Conservation (phyloP, 192 early-diverging fungal species). For the Entomortierella chlamydospora region DNA sequence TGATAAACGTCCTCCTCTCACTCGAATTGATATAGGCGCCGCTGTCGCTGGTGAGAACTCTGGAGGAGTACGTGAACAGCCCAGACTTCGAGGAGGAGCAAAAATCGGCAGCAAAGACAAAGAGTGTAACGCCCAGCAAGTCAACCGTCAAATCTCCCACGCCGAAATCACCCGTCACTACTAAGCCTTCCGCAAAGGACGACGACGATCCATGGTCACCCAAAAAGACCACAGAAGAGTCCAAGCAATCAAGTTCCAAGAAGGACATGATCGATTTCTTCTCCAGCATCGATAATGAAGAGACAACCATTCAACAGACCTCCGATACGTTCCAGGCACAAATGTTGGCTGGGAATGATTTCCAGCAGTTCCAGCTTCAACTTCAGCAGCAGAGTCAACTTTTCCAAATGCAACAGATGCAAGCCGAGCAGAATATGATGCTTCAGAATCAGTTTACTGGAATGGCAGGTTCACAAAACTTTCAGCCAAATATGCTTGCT, state of each 20-base stretch:
- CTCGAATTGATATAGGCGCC: slow-evolving; percentile 62
- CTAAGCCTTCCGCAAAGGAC: slow-evolving; percentile 4
- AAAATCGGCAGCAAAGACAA: slow-evolving; percentile 20
- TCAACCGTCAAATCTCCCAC: slow-evolving; percentile 31
- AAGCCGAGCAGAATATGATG: slow-evolving; percentile 44
- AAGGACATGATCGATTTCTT: slow-evolving; percentile 60
- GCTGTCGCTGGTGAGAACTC: slow-evolving; percentile 68
- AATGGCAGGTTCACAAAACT: no score
- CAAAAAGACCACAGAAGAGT: slow-evolving; percentile 38
- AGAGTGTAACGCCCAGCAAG: slow-evolving; percentile 38
- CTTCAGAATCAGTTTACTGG: slow-evolving; percentile 44
- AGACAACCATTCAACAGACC: slow-evolving; percentile 48
- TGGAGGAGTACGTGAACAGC: slow-evolving; percentile 75
- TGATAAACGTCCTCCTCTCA: no score
- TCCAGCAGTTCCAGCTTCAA: slow-evolving; percentile 54
- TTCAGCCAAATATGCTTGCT: slow-evolving; percentile 21
- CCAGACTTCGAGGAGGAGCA: slow-evolving; percentile 79
- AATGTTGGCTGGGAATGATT: slow-evolving; percentile 33
- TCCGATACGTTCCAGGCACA: slow-evolving; percentile 34
- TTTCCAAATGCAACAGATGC: slow-evolving; percentile 35
- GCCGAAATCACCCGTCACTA: slow-evolving; percentile 11
- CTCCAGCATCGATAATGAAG: slow-evolving; percentile 57
- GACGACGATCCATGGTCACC: slow-evolving; percentile 40
- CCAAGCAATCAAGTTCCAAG: slow-evolving; percentile 30
- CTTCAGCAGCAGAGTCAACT: slow-evolving; percentile 42